Evolutionary conservation across 208 protist species (phyloP).

Genomic region (Naegleria lovaniensis): DNA sequence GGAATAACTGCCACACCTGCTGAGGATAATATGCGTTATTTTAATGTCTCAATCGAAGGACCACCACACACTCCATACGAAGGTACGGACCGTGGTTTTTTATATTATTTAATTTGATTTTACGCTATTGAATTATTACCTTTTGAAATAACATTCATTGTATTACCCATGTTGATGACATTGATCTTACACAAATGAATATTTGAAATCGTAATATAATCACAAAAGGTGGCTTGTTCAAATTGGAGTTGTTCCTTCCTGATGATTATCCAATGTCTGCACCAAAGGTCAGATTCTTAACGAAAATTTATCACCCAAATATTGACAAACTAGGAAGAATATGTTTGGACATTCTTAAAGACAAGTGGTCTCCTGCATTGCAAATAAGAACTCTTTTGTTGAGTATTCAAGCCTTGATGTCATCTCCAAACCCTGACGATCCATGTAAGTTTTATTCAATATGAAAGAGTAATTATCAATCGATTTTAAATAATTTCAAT

Average conservation of each 20-base stretch:
- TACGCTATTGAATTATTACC: not conserved
- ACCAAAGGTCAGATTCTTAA: constrained; percentile 77
- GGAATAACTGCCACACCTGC: constrained; percentile 52
- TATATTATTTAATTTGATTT: not conserved
- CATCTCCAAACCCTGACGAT: constrained; percentile 68
- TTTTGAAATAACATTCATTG: no score
- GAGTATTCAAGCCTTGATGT: constrained; percentile 62
- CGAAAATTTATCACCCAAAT: constrained; percentile 80
- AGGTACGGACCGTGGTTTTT: not conserved
- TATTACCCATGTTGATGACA: no score
- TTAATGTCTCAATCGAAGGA: constrained; percentile 68
- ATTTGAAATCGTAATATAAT: not conserved
- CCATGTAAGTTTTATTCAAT: constrained; percentile 45
- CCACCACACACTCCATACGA: constrained; percentile 61
- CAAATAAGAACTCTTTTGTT: constrained; percentile 77
- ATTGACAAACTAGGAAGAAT: constrained; percentile 76
- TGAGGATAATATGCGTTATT: constrained; percentile 68
- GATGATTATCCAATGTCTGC: constrained; percentile 79
- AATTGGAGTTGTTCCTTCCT: constrained; percentile 82
- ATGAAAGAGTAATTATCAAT: not conserved
- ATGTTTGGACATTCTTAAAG: constrained; percentile 90
- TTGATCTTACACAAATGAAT: no score
- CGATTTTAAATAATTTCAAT: not conserved
- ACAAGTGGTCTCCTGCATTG: constrained; percentile 87
- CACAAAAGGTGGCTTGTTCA: constrained; percentile 55